Evolutionary conservation across 192 early-diverging fungal genomes (phyloP), one percentile per base, ranked within the genome.

Genomic region (Radiomyces spectabilis): DNA sequence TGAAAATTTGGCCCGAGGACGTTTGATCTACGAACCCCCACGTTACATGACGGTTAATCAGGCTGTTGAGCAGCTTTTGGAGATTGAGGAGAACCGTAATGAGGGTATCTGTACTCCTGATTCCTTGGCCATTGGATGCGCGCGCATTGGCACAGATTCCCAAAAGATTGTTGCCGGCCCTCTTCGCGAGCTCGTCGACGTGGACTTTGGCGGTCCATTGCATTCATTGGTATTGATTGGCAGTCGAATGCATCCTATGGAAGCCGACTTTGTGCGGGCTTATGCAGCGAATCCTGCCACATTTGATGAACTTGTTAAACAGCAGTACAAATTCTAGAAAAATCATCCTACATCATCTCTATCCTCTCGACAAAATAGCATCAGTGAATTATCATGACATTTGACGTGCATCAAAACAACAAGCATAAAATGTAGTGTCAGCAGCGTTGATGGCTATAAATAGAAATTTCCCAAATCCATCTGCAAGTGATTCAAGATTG

Each of bases 41-140:
- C 83, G 96, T 42, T 99, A 83, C 78, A 99, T 99, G 96, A 90
- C 91, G 9, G 81, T 95, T 51, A 95, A 96, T 74, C 81, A 85
- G 57, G 89, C 89, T n/a, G 79, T 92, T 35, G 80, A 88, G 55
- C 94, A 99, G 68, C 73, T 99, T 54, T 69, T 99, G 10, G 94
- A 97, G 73, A 77, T 96, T 30, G 93, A 95, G 66, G 92, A 91
- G 12, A 81, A 73, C 16, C 81, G 91, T 27, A 38, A 66, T 5
- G 84, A 86, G 55, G 75, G 83, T 18, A 89, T 85, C 1, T 97
- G 89, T 60, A 76, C 79, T 22, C 71, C 63, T 7, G 77, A 90
- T 59, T 87, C 92, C 10, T 72, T 97, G 43, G 96, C 84, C 6
- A 91, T 99, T 42, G 94, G 93, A 30, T 76, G 94, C 46, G 92